Base-by-base conservation (phyloP, 352 stramenopile species). In the Globisporangium polare region DNA sequence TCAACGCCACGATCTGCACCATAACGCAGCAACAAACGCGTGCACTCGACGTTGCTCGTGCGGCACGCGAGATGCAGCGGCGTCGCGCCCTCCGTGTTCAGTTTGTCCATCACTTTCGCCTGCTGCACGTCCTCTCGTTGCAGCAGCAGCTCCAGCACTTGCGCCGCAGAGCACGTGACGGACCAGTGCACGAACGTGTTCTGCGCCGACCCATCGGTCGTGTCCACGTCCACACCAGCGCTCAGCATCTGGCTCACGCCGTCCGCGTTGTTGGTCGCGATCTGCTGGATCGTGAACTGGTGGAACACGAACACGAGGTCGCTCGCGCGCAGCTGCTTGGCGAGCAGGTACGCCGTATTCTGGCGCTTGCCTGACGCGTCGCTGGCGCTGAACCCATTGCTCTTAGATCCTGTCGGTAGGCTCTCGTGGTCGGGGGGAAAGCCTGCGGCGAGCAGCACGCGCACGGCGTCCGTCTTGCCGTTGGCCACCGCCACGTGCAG, bases 211-310 rank as follows among this genome's bases (percentile, higher is more conserved):
- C 74, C 73, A 47, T 94, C 86, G 8, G 65, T 83, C 51, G 87
- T 72, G 17, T 62, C 67, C 2, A 84, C 60, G 13, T 80, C 73
- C 31, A 93, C 67, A 15, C 86, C 86, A 5, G 83, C 77, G 1
- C 53, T 26, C n/a, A 95, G 72, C 63, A 95, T 68, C 42, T 80
- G 71, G 60, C 63, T 61, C 26, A 95, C 80, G 43, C 76, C 77
- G 1, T 66, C 42, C 2, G 83, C 73, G 64, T 86, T 69, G 53
- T 94, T 81, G 18, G 74, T 74, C 22, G 86, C 86, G 33, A 95
- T 73, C 50, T 95, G 77, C 60, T 95, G 86, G 47, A 95, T 84
- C n/a, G 84, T 66, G 64, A 93, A 95, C 68, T 95, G 86, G 58
- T 91, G 82, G 59, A 95, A 95, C 26, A 93, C 84, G 54, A 87